These are phyloP conservation scores for Uncinocarpus reesii DNA, from an alignment of 2,329 filamentous ascomycete genomes.

Conservation along the genomic window DNA sequence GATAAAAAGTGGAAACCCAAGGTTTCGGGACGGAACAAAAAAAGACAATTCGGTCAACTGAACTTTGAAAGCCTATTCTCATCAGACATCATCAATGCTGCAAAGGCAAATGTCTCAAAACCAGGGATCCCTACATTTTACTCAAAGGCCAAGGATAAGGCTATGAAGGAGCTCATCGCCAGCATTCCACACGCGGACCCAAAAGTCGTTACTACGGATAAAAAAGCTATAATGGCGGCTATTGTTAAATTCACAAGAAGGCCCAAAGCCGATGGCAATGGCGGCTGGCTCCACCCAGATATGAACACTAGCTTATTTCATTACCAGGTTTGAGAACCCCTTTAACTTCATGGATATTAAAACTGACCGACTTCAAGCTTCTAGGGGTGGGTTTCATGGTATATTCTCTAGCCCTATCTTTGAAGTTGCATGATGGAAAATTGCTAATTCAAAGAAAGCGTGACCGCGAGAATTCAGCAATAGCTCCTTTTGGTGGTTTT, in stretches of 20 bases:
- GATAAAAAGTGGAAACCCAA: not conserved
- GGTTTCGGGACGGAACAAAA: not conserved
- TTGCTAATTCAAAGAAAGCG: slow-evolving; percentile 20
- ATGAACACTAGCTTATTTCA: slow-evolving; percentile 28
- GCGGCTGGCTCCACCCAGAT: slow-evolving; percentile 26
- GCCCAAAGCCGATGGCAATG: slow-evolving; percentile 23
- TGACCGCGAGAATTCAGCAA: slow-evolving; percentile 22
- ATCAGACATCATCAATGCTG: slow-evolving; percentile 11
- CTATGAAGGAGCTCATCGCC: slow-evolving; percentile 26
- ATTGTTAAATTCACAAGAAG: slow-evolving; percentile 23
- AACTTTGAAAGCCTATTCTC: slow-evolving; percentile 14
- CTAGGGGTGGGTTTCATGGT: slow-evolving; percentile 29
- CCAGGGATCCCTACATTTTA: slow-evolving; percentile 22
- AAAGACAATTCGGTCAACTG: not conserved
- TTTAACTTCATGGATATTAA: not conserved
- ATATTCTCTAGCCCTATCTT: slow-evolving; percentile 1
- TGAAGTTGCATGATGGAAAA: not conserved
- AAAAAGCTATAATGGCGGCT: slow-evolving; percentile 20
- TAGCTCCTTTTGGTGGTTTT: slow-evolving; percentile 27
- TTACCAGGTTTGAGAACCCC: slow-evolving; percentile 24
- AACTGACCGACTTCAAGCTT: slow-evolving; percentile 20
- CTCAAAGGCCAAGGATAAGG: slow-evolving; percentile 21
- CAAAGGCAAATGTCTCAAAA: slow-evolving; percentile 19
- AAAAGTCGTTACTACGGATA: slow-evolving; percentile 21
- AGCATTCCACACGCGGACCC: slow-evolving; percentile 24